Conservation (phyloP, 805 yeast species). For the Groenewaldozyma tartarivorans region DNA sequence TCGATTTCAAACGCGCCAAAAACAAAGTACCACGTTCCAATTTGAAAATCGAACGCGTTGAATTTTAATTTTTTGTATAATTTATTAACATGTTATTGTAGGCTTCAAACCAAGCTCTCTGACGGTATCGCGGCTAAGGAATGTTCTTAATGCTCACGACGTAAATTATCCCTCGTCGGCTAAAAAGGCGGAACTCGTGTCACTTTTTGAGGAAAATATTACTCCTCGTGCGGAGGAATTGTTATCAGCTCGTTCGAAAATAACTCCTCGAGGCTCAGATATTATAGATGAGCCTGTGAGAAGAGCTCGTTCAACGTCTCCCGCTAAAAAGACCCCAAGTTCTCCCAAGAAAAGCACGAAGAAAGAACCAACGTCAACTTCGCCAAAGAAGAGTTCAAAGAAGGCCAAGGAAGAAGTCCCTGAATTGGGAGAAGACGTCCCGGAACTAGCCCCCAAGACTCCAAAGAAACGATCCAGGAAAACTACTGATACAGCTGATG, state of each 20-base stretch:
- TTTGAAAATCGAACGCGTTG: too few relatives aligned
- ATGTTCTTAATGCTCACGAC: conserved; percentile 52
- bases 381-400: conserved; percentile 3
- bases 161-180: conserved; percentile 47
- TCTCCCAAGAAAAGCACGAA: conserved; percentile 1
- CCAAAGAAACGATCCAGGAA: conserved; percentile 1
- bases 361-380: conserved; percentile 1
- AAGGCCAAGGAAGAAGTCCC: conserved; percentile 10
- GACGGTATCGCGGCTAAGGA: conserved; percentile 62
- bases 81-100: conserved; percentile 14
- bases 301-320: conserved; percentile 11
- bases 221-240: conserved; percentile 31
- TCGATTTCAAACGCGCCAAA: too few relatives aligned
- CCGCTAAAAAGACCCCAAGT: conserved; percentile 12
- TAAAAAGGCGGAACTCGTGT: conserved; percentile 56
- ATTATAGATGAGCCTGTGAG: conserved; percentile 31
- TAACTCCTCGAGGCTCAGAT: conserved; percentile 29
- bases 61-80: too few relatives aligned
- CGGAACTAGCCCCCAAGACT: background rate
- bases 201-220: conserved; percentile 48
- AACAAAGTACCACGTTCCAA: too few relatives aligned
- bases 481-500: background rate
- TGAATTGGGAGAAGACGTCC: conserved; percentile 6
- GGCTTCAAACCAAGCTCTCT: conserved; percentile 62
- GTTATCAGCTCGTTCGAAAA: conserved; percentile 17